A percentile compares a stretch with the other conserved stretches of the same genome.
phyloP scores from a whole-genome alignment of 495 filamentous ascomycete genomes.

The Acidomyces sp. region DNA sequence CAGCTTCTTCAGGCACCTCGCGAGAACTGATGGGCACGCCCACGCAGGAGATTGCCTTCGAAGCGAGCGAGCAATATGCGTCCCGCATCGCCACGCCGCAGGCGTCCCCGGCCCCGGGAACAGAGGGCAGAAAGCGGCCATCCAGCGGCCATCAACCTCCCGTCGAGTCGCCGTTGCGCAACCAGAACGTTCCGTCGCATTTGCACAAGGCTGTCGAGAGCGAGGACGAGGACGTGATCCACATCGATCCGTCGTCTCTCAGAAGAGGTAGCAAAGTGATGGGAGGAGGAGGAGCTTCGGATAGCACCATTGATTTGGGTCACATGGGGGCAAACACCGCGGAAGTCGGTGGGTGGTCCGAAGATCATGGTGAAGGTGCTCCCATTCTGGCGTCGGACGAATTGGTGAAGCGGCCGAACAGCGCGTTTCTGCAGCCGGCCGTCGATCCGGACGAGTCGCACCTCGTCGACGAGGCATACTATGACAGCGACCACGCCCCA shows the following conservation, averaged over 20 bases:
- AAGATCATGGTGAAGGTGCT: conserved; percentile 44
- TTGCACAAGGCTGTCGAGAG: conserved; percentile 27
- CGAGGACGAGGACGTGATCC: conserved; percentile 51
- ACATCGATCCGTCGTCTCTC: conserved; percentile 63
- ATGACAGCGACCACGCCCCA: conserved; percentile 32
- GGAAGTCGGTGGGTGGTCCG: conserved; percentile 35
- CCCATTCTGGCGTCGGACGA: conserved; percentile 91
- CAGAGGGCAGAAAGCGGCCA: conserved; percentile 23
- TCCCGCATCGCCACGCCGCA: conserved; percentile 55
- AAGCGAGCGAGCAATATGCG: conserved; percentile 65
- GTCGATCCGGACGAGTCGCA: conserved; percentile 51
- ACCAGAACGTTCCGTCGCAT: conserved; percentile 36
- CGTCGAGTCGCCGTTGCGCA: conserved; percentile 46
- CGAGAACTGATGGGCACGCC: conserved; percentile 27
- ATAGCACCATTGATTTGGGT: conserved; percentile 34
- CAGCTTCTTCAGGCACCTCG: conserved; percentile 24
- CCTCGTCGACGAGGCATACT: conserved; percentile 42
- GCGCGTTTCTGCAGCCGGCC: conserved; percentile 55
- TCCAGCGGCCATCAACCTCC: conserved; percentile 36
- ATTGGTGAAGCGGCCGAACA: conserved; percentile 59
- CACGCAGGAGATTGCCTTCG: conserved; percentile 55
- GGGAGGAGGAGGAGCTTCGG: conserved; percentile 34
- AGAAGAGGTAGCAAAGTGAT: conserved; percentile 50
- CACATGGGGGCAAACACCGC: conserved; percentile 35
- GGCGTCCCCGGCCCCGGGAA: conserved; percentile 34